Evolutionary conservation across 1,284 basidiomycete genomes (phyloP).

Genomic region (Papiliotrema terrestris): DNA sequence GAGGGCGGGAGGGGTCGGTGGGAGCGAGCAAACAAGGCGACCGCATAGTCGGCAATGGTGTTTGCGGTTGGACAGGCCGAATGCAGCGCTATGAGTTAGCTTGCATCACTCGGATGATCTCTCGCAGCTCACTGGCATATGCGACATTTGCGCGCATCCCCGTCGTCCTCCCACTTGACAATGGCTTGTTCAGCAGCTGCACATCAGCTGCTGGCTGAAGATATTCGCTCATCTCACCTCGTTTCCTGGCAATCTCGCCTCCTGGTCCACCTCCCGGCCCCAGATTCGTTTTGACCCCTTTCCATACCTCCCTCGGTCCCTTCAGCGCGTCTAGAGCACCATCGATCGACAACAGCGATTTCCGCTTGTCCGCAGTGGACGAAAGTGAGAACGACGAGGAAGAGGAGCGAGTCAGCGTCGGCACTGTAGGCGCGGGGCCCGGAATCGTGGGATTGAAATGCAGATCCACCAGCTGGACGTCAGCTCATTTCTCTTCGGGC

Average conservation of each 20-base stretch:
- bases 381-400: constrained; percentile 32
- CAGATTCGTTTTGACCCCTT: constrained; percentile 48
- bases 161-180: constrained; percentile 91
- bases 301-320: constrained; percentile 44
- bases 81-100: constrained; percentile 59
- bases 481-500: background rate
- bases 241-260: constrained; percentile 51
- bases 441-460: constrained; percentile 62
- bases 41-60: constrained; percentile 97
- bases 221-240: constrained; percentile 19
- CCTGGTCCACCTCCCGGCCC: constrained; percentile 51
- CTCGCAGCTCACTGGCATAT: constrained; percentile 66
- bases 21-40: constrained; percentile 84
- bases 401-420: constrained; percentile 22
- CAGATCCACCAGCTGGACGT: constrained; percentile 61
- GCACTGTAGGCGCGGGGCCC: background rate
- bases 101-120: background rate
- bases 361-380: constrained; percentile 14
- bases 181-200: constrained; percentile 82
- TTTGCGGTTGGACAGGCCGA: constrained; percentile 87
- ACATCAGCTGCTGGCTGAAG: background rate
- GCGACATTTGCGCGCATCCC: constrained; percentile 69
- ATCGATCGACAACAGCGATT: constrained; percentile 28
- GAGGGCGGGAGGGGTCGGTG: constrained; percentile 58
- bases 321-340: constrained; percentile 42